phyloP scores from a whole-genome alignment of 371 early-diverging fungal species.

The Apophysomyces ossiformis region DNA sequence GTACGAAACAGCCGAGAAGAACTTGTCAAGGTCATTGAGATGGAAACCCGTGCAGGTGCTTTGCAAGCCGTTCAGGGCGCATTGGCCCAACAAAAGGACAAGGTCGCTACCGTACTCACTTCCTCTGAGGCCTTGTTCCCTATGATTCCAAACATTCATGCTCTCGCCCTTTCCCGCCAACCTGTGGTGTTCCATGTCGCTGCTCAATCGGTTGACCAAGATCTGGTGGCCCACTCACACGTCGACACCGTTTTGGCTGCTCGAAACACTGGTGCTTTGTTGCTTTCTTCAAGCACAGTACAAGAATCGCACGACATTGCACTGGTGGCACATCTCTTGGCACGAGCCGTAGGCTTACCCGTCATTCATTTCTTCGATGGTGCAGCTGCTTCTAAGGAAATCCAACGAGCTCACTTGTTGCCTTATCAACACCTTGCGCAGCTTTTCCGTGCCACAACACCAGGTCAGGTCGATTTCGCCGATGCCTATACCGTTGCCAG shows the following conservation, averaged over 20 bases:
- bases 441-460: constrained; percentile 11
- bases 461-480: constrained; percentile 13
- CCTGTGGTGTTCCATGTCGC: constrained; percentile 86
- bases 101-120: constrained; percentile 66
- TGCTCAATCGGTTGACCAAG: constrained; percentile 66
- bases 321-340: constrained; percentile 68
- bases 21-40: constrained; percentile 65
- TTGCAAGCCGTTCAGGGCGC: constrained; percentile 84
- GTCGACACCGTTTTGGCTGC: constrained; percentile 73
- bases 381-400: constrained; percentile 52
- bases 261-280: constrained; percentile 67
- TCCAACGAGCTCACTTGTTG: constrained; percentile 53
- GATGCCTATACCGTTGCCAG: constrained; percentile 52
- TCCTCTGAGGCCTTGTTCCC: constrained; percentile 77
- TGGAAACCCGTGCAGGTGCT: constrained; percentile 85
- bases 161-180: constrained; percentile 61
- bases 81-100: constrained; percentile 42
- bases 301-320: constrained; percentile 86
- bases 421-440: constrained; percentile 50
- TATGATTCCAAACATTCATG: constrained; percentile 83
- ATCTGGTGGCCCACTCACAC: constrained; percentile 56
- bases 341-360: constrained; percentile 62
- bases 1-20: constrained; percentile 68
- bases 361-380: constrained; percentile 82
- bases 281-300: constrained; percentile 71